A percentile compares a stretch with the other conserved stretches of the same genome.
Conservation (phyloP, 805 yeast species). For the Cyberlindnera amylophila region DNA sequence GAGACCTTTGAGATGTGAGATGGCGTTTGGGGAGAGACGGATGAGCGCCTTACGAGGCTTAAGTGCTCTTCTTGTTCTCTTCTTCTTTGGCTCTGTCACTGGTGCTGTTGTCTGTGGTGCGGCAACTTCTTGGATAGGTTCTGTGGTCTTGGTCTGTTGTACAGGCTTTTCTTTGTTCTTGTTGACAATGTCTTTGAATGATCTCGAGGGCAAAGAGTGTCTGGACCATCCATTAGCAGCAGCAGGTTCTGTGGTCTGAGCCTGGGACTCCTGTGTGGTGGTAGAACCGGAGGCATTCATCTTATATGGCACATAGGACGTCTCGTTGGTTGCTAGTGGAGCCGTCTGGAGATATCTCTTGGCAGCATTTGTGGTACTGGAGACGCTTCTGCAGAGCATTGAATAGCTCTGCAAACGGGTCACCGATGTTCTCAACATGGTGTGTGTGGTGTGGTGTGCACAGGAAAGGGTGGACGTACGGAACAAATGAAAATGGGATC, state of each 20-base stretch:
- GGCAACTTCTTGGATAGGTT: conserved; percentile 5
- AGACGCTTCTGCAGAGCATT: conserved; percentile 14
- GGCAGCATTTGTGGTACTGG: conserved; percentile 15
- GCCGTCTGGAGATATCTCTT: conserved; percentile 31
- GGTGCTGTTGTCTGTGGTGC: conserved; percentile 2
- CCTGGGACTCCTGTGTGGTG: conserved; percentile 1
- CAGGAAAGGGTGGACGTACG: too few relatives aligned
- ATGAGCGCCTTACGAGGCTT: conserved; percentile 90
- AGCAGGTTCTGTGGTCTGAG: background rate
- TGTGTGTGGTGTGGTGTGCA: background rate
- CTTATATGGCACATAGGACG: conserved; percentile 21
- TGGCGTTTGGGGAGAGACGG: conserved; percentile 71
- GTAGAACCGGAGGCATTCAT: conserved; percentile 1
- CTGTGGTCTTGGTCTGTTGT: conserved; percentile 2
- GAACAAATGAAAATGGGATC: background rate
- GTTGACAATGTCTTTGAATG: conserved; percentile 25
- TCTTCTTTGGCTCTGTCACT: conserved; percentile 24
- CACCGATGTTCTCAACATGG: conserved; percentile 15
- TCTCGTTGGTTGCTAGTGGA: conserved; percentile 21
- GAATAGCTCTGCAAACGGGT: conserved; percentile 5
- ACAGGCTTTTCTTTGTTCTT: conserved; percentile 9
- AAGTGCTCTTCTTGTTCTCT: conserved; percentile 57
- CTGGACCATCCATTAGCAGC: conserved; percentile 22
- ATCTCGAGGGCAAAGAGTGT: conserved; percentile 27
- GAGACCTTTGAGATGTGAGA: conserved; percentile 62